Percentiles rank a stretch among this genome's conserved stretches.
Evolutionary conservation across 768 basidiomycete genomes (phyloP).

Genomic region (Candolleomyces aberdarensis): DNA sequence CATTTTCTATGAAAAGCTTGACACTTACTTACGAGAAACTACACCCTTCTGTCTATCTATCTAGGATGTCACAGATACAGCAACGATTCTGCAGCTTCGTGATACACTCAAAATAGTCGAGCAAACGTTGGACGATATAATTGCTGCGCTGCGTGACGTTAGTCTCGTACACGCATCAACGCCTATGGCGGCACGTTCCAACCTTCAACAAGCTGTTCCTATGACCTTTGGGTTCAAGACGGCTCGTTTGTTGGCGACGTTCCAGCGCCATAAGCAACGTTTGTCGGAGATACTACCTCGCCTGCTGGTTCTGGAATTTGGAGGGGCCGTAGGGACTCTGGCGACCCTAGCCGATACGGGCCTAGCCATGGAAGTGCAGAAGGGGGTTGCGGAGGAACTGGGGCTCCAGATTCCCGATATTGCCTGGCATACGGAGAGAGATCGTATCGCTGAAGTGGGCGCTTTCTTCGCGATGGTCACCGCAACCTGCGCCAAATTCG

Average conservation of each 20-base stretch:
- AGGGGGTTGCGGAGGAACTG: slow-evolving; percentile 25
- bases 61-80: slow-evolving; percentile 48
- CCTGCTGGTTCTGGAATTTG: slow-evolving; percentile 40
- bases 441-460: slow-evolving; percentile 40
- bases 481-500: slow-evolving; percentile 45
- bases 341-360: slow-evolving; percentile 39
- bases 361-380: slow-evolving; percentile 30
- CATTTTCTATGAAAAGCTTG: background rate
- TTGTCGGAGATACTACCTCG: slow-evolving; percentile 34
- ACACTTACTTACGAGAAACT: too few relatives aligned
- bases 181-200: slow-evolving; percentile 45
- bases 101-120: slow-evolving; percentile 32
- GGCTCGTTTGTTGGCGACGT: slow-evolving; percentile 41
- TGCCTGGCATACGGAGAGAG: slow-evolving; percentile 42
- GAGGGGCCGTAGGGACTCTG: slow-evolving; percentile 44
- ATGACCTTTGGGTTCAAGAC: slow-evolving; percentile 47
- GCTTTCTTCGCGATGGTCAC: slow-evolving; percentile 42
- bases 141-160: slow-evolving; percentile 23
- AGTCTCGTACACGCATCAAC: slow-evolving; percentile 31
- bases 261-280: slow-evolving; percentile 36
- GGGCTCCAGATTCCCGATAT: slow-evolving; percentile 27
- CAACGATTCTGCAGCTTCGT: slow-evolving; percentile 39
- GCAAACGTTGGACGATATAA: slow-evolving; percentile 26
- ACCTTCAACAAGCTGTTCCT: slow-evolving; percentile 47
- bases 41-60: slow-evolving; percentile 1